Percentiles rank a stretch among this genome's conserved stretches.
These are phyloP conservation scores for Spizellomyces punctatus DNA, from an alignment of 192 early-diverging fungal species.

Conservation along the genomic window DNA sequence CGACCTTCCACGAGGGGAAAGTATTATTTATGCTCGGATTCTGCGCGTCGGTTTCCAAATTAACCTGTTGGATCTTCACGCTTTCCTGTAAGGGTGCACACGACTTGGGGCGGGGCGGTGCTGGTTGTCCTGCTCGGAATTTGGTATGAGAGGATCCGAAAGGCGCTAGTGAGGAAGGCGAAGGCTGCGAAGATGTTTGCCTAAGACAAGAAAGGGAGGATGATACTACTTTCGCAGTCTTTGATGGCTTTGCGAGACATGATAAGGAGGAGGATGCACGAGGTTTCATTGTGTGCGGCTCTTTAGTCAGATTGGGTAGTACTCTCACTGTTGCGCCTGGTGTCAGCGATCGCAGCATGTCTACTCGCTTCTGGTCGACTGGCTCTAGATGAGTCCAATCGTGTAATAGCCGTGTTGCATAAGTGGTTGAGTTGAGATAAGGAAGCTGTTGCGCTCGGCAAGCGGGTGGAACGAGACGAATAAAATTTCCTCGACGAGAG, in stretches of 20 bases:
- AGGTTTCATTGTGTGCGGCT: not conserved
- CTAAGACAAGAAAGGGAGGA: not conserved
- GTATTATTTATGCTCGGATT: not conserved
- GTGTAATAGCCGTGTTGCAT: constrained; percentile 40
- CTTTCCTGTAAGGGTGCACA: not conserved
- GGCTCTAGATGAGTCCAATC: constrained; percentile 36
- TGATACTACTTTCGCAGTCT: not conserved
- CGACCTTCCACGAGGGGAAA: not conserved
- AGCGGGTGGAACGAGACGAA: constrained; percentile 40
- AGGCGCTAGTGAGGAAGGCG: not conserved
- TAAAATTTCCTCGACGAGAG: constrained; percentile 41
- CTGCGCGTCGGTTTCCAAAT: too few relatives aligned
- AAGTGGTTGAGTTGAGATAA: constrained; percentile 19
- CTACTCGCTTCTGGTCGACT: constrained; percentile 4
- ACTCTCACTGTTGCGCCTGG: not conserved
- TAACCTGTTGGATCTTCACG: too few relatives aligned
- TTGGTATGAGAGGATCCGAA: not conserved
- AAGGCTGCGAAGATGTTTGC: too few relatives aligned
- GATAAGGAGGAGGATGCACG: not conserved
- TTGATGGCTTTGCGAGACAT: not conserved
- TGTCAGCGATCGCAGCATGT: not conserved
- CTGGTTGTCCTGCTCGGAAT: not conserved
- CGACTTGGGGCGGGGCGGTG: not conserved
- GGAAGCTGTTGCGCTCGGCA: constrained; percentile 13
- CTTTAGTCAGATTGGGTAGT: constrained; percentile 1